Conservation (phyloP, 1,284 basidiomycete species). For the Ustilago loliicola region DNA sequence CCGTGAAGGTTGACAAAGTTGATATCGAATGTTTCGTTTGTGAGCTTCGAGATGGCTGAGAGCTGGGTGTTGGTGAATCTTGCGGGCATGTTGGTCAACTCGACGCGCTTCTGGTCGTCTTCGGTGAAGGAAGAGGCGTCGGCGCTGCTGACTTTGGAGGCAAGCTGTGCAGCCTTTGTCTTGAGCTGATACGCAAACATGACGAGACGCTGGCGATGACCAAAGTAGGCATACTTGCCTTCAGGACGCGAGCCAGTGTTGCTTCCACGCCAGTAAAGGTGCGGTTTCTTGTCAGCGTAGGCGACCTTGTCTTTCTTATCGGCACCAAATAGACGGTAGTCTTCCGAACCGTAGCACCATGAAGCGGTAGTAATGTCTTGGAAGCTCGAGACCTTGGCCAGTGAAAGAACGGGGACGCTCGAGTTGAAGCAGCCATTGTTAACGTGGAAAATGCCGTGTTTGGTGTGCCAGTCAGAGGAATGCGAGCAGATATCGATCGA, state of each 20-base stretch:
- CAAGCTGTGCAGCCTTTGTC: slow-evolving; percentile 14
- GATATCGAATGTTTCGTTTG: slow-evolving; percentile 16
- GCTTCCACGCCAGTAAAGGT: slow-evolving; percentile 40
- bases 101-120: slow-evolving; percentile 9
- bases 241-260: slow-evolving; percentile 15
- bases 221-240: background rate
- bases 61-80: slow-evolving; percentile 16
- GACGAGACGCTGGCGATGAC: slow-evolving; percentile 31
- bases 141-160: background rate
- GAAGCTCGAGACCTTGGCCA: slow-evolving; percentile 25
- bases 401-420: slow-evolving; percentile 24
- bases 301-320: slow-evolving; percentile 14
- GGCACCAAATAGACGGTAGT: slow-evolving; percentile 26
- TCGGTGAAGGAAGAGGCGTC: background rate
- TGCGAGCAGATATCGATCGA: slow-evolving; percentile 31
- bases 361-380: slow-evolving; percentile 39
- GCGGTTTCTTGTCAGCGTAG: slow-evolving; percentile 34
- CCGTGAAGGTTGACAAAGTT: slow-evolving; percentile 24
- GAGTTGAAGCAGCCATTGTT: slow-evolving; percentile 24
- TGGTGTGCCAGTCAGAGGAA: slow-evolving; percentile 12
- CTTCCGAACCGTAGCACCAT: slow-evolving; percentile 24
- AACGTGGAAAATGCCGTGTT: slow-evolving; percentile 23
- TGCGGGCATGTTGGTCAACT: slow-evolving; percentile 25
- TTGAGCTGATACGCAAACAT: slow-evolving; percentile 28
- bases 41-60: slow-evolving; percentile 21